Evolutionary conservation across 441 rosid genomes (phyloP).

Genomic region (Mallotus repandus): DNA sequence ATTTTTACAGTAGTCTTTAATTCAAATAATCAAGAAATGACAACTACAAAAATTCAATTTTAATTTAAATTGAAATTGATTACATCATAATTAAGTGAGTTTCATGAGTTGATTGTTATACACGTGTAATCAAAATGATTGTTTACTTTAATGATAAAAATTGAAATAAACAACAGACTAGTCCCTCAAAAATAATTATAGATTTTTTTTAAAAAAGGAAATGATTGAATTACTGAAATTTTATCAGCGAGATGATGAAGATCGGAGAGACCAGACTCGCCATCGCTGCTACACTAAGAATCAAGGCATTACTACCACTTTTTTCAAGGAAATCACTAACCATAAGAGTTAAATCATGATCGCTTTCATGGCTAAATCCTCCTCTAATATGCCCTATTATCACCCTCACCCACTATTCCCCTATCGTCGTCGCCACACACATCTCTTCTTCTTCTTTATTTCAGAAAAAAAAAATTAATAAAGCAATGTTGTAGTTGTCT

Average conservation of each 20-base stretch:
- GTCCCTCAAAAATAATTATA: no score
- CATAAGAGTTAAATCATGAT: constrained; percentile 79
- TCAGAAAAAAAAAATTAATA: not conserved
- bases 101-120: no score
- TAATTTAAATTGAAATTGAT: no score
- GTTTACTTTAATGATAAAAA: no score
- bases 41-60: no score
- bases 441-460: constrained; percentile 9
- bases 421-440: constrained; percentile 40
- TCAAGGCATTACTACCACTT: constrained; percentile 58
- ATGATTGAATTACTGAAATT: constrained; percentile 46
- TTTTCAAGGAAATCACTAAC: constrained; percentile 84
- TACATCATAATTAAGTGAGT: no score
- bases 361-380: constrained; percentile 79
- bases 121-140: no score
- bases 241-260: constrained; percentile 70
- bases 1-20: no score
- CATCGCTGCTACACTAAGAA: constrained; percentile 81
- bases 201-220: no score
- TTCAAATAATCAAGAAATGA: no score
- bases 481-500: constrained; percentile 11
- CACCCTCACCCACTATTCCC: constrained; percentile 38
- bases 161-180: no score
- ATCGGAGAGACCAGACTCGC: constrained; percentile 76
- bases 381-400: constrained; percentile 35